Conservation (phyloP, 148 eudicot species). For the Rheum nobile region DNA sequence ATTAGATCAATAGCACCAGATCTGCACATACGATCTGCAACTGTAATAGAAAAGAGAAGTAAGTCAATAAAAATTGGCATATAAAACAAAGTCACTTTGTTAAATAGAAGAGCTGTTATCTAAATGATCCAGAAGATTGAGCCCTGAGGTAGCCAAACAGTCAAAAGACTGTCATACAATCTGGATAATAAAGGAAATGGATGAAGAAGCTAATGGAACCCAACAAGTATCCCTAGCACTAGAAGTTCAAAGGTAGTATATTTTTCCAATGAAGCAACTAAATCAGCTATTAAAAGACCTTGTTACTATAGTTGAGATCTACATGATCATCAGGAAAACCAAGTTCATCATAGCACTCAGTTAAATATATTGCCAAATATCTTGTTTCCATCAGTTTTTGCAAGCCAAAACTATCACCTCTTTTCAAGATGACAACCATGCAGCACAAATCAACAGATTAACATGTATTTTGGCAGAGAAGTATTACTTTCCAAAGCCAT, state of each 20-base stretch:
- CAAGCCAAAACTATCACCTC: background rate
- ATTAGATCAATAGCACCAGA: conserved; percentile 93
- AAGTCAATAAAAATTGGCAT: background rate
- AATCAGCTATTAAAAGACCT: background rate
- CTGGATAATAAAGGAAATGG: background rate
- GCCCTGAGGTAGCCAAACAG: background rate
- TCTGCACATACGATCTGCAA: conserved; percentile 97
- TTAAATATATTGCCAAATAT: background rate
- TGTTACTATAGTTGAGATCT: background rate
- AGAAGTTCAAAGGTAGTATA: background rate
- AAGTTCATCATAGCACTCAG: background rate
- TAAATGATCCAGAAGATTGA: background rate
- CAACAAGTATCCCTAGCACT: background rate
- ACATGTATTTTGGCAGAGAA: conserved; percentile 1
- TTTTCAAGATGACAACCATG: background rate
- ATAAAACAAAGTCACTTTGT: background rate
- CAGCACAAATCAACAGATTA: background rate
- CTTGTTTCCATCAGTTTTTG: background rate
- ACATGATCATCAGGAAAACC: background rate
- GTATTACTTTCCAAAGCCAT: conserved; percentile 94
- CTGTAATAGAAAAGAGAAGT: conserved; percentile 25
- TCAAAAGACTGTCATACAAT: background rate
- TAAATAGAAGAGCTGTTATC: background rate
- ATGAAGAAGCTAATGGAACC: background rate
- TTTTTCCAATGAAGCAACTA: background rate